Evolutionary conservation across 1,284 basidiomycete species (phyloP), one percentile per base, ranked within the genome.

Genomic region (Xerocomus alliaceus): DNA sequence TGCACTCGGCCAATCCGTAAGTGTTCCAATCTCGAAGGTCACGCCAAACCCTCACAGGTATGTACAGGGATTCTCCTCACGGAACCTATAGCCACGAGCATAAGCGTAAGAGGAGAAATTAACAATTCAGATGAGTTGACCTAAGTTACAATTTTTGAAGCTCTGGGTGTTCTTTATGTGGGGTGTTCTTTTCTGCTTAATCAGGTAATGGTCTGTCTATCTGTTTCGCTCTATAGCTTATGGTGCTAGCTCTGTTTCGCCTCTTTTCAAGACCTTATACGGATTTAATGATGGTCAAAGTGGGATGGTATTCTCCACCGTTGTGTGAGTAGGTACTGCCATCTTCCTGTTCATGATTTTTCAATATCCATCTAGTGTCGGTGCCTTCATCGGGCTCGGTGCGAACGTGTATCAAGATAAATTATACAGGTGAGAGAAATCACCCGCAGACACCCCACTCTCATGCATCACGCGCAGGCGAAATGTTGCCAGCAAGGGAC

Each of bases 131-230:
- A 46, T 6, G 26, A 17, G 28, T 9, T 8, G 26, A 10, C 22
- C 28, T 56, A n/a, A 66, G 18, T 3, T 17, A 24, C 41, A 52
- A 35, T 26, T 52, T n/a, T 18, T 58, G 20, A 65, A 90, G 87
- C 66, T 92, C 13, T 93, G 91, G 91, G 80, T 91, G 48, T 89
- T 88, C 2, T 86, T 90, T 57, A 85, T 84, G 5, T 94, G 91
- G 91, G 91, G 92, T 0, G 84, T 94, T 24, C 76, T 90, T 46
- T 94, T 88, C 72, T 85, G 84, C 61, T 77, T 91, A 67, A 81
- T 93, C 51, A 85, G 87, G 81, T 89, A 65, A 32, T 81, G 75
- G 6, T 18, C 45, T 45, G 32, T 49, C 58, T 9, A 31, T 51
- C 9, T 50, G 17, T 52, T 22, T 18, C 8, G 32, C 53, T 22